Conservation (phyloP, 306 rosid genomes). For the Cicer yamashitae region DNA sequence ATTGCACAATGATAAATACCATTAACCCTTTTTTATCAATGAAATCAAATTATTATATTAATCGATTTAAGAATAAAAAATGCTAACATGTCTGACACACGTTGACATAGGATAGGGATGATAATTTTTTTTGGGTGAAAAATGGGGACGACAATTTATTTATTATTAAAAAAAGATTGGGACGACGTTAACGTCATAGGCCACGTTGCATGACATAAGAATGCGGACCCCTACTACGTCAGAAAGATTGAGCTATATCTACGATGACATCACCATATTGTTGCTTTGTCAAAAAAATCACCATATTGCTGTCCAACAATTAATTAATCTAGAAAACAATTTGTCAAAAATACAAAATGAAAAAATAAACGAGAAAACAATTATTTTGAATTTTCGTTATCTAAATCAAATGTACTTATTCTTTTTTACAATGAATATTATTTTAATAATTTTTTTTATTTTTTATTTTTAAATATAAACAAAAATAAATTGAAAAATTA, state of each 20-base stretch:
- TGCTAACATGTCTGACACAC: slow-evolving; percentile 18
- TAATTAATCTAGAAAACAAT: no score
- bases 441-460: no score
- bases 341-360: no score
- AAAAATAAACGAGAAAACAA: no score
- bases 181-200: slow-evolving; percentile 35
- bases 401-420: no score
- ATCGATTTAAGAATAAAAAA: background rate
- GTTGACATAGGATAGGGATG: slow-evolving; percentile 7
- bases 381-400: no score
- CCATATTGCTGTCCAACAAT: background rate
- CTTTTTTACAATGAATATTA: no score
- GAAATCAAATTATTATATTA: no score
- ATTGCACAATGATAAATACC: background rate
- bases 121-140: background rate
- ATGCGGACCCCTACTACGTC: slow-evolving; percentile 51
- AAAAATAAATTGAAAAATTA: no score
- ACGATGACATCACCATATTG: slow-evolving; percentile 43
- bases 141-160: background rate
- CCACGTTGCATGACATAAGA: slow-evolving; percentile 41
- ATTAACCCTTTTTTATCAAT: no score
- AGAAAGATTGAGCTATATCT: slow-evolving; percentile 25
- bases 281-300: slow-evolving; percentile 40
- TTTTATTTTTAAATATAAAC: no score
- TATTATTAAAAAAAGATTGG: background rate